Base-by-base conservation (phyloP, 1,284 basidiomycete genomes). In the Rhodotorula sp. region DNA sequence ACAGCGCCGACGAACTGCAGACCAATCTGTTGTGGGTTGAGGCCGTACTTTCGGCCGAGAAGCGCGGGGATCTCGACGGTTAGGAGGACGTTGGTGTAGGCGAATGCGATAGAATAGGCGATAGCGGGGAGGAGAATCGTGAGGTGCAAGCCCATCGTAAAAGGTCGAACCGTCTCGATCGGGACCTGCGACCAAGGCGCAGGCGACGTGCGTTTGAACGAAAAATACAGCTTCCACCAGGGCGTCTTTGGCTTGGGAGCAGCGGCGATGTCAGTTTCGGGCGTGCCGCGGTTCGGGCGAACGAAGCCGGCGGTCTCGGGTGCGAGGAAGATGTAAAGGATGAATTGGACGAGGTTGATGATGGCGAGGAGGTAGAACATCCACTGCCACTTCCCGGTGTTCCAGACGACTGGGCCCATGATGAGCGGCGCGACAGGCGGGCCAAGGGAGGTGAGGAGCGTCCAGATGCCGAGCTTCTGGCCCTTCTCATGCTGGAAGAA, bases 401-500 rank as follows among this genome's bases (percentile, higher is more conserved):
- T 28, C 40, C 53, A 61, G 1, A 64, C 51, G 30, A 68, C 64
- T 3, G 50, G 44, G 46, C 47, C 26, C 8, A 48, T 28, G n/a
- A 53, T 28, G 50, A 52, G 50, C 3, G 51, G n/a, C 24, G 53
- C 56, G 66, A 56, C 51, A 6, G 66, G 57, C 2, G 68, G 55
- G 30, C 65, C 68, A 4, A 70, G 54, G 1, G 64, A 51, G 26
- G 58, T 58, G 16, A 72, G 31, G 20, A 70, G 48, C 11, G 70
- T 67, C 70, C 70, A 72, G 34, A 72, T 46, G 24, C 70, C 67
- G 31, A 59, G 51, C 30, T 65, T 44, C 40, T 44, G 52, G 4
- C 70, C 72, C 30, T 64, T 64, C 62, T 74, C 70, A 59, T 74
- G 72, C n/a, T 46, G 52, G 64, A 74, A 74, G 63, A 69, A 74